A percentile compares a stretch with the other conserved stretches of the same genome.
These are phyloP conservation scores for Penicillium chermesinum DNA, from an alignment of 495 filamentous ascomycete genomes.

Conservation along the genomic window DNA sequence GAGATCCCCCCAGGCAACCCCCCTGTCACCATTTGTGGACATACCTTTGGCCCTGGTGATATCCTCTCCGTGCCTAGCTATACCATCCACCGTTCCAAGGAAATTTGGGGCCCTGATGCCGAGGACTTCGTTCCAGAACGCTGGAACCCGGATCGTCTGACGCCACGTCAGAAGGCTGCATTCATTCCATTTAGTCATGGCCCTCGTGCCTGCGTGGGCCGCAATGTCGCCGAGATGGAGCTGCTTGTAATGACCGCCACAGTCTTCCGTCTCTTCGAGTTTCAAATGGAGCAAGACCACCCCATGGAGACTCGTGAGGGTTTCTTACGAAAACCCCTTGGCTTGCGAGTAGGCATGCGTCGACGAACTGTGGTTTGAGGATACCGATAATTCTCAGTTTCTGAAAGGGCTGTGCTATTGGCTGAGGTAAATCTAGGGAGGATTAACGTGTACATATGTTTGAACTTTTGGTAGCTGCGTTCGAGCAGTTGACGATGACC, in stretches of 20 bases:
- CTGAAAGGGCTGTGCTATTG: neutral
- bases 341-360: constrained; percentile 65
- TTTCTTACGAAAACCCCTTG: constrained; percentile 83
- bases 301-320: constrained; percentile 77
- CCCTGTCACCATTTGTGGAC: constrained; percentile 50
- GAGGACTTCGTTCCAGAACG: constrained; percentile 79
- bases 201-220: constrained; percentile 74
- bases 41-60: constrained; percentile 69
- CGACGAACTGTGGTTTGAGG: constrained; percentile 28
- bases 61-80: constrained; percentile 81
- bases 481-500: neutral
- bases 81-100: constrained; percentile 74
- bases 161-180: constrained; percentile 62
- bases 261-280: constrained; percentile 71
- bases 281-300: constrained; percentile 61
- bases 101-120: constrained; percentile 77
- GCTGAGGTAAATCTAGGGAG: too few relatives aligned
- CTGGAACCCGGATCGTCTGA: constrained; percentile 55
- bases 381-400: neutral
- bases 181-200: constrained; percentile 85
- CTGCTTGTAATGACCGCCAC: constrained; percentile 74
- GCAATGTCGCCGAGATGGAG: constrained; percentile 93
- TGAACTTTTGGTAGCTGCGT: neutral
- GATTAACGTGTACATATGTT: neutral
- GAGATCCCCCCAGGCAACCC: constrained; percentile 60